Evolutionary conservation across 2,329 filamentous ascomycete genomes (phyloP).

Genomic region (Chrysosporium queenslandicum): DNA sequence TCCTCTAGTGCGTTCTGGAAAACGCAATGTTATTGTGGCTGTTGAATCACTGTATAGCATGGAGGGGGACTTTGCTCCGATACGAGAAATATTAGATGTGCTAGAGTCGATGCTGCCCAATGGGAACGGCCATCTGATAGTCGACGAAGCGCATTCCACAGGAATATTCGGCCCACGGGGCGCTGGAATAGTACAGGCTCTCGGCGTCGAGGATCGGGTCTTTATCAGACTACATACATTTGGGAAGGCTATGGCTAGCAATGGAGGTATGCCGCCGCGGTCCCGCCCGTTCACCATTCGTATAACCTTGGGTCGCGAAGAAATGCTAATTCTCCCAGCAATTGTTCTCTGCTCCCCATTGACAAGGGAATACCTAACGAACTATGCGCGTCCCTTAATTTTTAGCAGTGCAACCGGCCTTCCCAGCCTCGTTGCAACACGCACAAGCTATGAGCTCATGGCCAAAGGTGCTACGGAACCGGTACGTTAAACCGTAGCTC

Average conservation of each 20-base stretch:
- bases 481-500: slow-evolving; percentile 24
- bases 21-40: slow-evolving; percentile 53
- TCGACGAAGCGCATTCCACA: slow-evolving; percentile 49
- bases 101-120: slow-evolving; percentile 48
- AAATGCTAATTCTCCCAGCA: slow-evolving; percentile 33
- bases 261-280: slow-evolving; percentile 50
- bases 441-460: slow-evolving; percentile 50
- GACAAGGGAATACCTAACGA: slow-evolving; percentile 57
- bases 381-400: slow-evolving; percentile 65
- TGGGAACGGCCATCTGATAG: slow-evolving; percentile 47
- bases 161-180: slow-evolving; percentile 44
- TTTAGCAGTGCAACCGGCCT: slow-evolving; percentile 62
- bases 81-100: slow-evolving; percentile 50
- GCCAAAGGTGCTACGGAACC: slow-evolving; percentile 39
- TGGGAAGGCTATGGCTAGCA: slow-evolving; percentile 48
- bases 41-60: slow-evolving; percentile 70
- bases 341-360: slow-evolving; percentile 53
- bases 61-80: slow-evolving; percentile 64
- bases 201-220: slow-evolving; percentile 43
- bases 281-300: slow-evolving; percentile 9
- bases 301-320: slow-evolving; percentile 6
- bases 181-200: slow-evolving; percentile 40
- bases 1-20: slow-evolving; percentile 28
- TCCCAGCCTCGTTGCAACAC: slow-evolving; percentile 50
- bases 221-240: slow-evolving; percentile 45